Evolutionary conservation across 371 early-diverging fungal genomes (phyloP), one percentile per base, ranked within the genome.

Genomic region (Mortierella sp.): DNA sequence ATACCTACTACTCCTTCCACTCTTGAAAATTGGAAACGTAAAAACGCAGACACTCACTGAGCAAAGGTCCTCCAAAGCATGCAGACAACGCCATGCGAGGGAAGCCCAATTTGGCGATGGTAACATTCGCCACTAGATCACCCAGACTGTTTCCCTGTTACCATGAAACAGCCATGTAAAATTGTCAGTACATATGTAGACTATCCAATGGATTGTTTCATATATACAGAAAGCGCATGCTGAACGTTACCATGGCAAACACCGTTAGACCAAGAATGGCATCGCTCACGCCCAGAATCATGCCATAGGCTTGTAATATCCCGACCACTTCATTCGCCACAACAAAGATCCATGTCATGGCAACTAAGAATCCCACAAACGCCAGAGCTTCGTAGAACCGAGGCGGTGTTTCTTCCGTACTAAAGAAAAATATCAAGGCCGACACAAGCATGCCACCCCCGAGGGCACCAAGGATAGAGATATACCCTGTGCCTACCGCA

Each of bases 41-140:
- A 31, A 4, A n/a, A 12, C 48, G 3, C 24, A 19, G 4, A n/a
- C 30, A 81, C 82, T 76, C 85, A 90, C 89, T 92, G 19, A 94
- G 71, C 87, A 94, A 84, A 7, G 94, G 94, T 3, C 92, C 90
- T n/a, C 93, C 93, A 78, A 93, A 94, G 61, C 94, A 93, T 2
- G 94, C 94, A 28, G 90, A 87, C 60, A 94, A 83, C 0, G 93
- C 94, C 94, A 94, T 94, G 64, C 86, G 83, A 2, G 94, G 94
- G 60, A 86, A 92, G 2, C 94, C 94, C 87, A 92, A 86, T 50
- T 80, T 85, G 7, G 93, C 92, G 60, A 94, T 88, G 15, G 94
- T 89, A 30, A 93, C 81, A 58, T 94, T 93, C 14, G 94, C 91
- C 14, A 93, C 90, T 44, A 94, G 82, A 72, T 94, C 94, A 32